Evolutionary conservation across 331 rosid genomes (phyloP), one percentile per base, ranked within the genome.

Genomic region (Dryas integrifolia): DNA sequence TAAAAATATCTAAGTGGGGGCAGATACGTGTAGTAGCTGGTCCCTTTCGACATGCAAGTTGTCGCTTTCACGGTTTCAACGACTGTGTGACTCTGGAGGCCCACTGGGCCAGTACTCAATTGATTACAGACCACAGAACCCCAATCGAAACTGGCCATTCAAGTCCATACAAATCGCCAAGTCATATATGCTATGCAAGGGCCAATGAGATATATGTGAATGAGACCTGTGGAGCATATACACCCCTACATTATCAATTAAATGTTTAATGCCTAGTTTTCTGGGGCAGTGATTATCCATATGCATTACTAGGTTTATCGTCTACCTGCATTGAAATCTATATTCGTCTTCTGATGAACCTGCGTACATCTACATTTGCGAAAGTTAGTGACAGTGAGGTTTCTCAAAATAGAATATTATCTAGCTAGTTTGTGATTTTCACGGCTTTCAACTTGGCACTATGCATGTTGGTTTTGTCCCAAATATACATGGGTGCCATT

Each of bases 141-240:
- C 75, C 35, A 24, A 26, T 45, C 12, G 43, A 53, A 35, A 56
- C 67, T 14, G 12, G 66, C 41, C 43, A 52, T 68, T 44, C 67
- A 59, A 21, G 65, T 68, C 60, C 70, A 30, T 52, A 38, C 72
- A 68, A 46, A 66, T 72, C n/a, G 0, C 45, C 38, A 14, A 12
- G 24, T 16, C 58, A n/a, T 16, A n/a, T 18, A n/a, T 26, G 30
- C 30, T 26, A 14, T 18, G 70, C 53, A 10, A 45, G 40, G 70
- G 70, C 9, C 38, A 62, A 62, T 30, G 46, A 53, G 46, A 60
- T 12, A 0, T 14, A 26, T 56, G 14, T 56, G 35, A 26, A 26
- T 58, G 16, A 4, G 64, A 43, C 44, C 63, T 58, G 30, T 26
- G 30, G 30, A 26, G 21, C 0, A 18, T 18, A 18, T 18, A 18